Evolutionary conservation across 371 early-diverging fungal species (phyloP).

Genomic region (Lichtheimia ramosa): DNA sequence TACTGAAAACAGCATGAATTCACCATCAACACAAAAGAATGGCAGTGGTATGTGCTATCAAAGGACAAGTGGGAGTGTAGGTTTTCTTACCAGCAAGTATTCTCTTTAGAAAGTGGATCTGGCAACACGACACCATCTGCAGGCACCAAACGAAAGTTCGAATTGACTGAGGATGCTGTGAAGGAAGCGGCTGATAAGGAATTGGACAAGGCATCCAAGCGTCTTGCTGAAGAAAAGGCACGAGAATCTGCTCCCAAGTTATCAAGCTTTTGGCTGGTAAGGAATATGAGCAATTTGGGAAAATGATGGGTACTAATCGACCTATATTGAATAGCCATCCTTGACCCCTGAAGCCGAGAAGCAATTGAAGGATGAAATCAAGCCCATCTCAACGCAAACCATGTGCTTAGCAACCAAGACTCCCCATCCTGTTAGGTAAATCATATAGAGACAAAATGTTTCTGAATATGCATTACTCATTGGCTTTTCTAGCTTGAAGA

Average conservation of each 20-base stretch:
- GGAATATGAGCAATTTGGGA: neutral
- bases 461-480: neutral
- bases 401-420: constrained; percentile 71
- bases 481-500: constrained; percentile 62
- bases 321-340: constrained; percentile 56
- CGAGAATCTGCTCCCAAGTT: constrained; percentile 59
- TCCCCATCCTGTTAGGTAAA: constrained; percentile 70
- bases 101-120: neutral
- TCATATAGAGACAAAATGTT: neutral
- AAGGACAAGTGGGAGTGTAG: neutral
- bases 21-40: neutral
- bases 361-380: constrained; percentile 54
- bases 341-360: constrained; percentile 73
- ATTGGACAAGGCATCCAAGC: constrained; percentile 44
- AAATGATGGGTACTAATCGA: neutral
- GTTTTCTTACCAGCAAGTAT: neutral
- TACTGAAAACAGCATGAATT: neutral
- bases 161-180: constrained; percentile 38
- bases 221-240: constrained; percentile 53
- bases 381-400: constrained; percentile 51
- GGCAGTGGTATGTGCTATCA: neutral
- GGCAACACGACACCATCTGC: constrained; percentile 1
- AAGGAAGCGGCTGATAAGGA: constrained; percentile 29
- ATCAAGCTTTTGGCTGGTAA: constrained; percentile 83
- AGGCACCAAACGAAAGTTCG: constrained; percentile 44